phyloP scores from a whole-genome alignment of 257 asterid genomes.

The Solanum appendiculatum region DNA sequence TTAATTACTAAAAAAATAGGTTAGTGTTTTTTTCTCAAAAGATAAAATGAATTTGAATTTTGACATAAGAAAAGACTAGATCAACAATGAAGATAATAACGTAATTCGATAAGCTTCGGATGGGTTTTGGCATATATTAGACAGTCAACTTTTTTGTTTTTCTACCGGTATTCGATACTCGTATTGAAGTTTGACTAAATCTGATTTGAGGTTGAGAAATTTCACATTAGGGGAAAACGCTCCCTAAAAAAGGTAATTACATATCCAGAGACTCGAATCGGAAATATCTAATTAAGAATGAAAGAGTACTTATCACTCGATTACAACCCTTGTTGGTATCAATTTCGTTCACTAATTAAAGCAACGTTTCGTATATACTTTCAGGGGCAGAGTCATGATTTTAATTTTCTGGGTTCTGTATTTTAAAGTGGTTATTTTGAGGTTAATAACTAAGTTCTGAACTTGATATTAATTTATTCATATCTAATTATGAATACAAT shows the following conservation, averaged over 20 bases:
- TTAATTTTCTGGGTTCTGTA: background rate
- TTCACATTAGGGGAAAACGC: background rate
- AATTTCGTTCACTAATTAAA: no score
- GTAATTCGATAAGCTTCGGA: background rate
- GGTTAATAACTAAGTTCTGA: background rate
- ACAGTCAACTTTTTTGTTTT: rapidly evolving
- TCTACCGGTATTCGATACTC: no score
- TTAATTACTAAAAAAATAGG: background rate
- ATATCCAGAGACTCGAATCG: background rate
- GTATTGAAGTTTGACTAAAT: background rate
- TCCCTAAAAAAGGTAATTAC: rapidly evolving
- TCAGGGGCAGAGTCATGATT: background rate
- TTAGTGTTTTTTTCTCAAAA: background rate
- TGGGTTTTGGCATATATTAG: background rate
- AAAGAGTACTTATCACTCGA: background rate
- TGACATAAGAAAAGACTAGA: background rate
- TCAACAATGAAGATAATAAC: background rate
- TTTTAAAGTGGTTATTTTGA: background rate
- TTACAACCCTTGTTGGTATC: background rate
- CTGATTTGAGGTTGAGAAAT: rapidly evolving
- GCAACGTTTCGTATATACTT: no score
- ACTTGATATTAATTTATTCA: background rate
- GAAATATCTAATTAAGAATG: no score
- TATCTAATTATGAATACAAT: background rate
- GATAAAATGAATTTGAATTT: background rate